Base-by-base conservation (phyloP, 1,139 yeast species). In the Lodderomyces beijingensis region DNA sequence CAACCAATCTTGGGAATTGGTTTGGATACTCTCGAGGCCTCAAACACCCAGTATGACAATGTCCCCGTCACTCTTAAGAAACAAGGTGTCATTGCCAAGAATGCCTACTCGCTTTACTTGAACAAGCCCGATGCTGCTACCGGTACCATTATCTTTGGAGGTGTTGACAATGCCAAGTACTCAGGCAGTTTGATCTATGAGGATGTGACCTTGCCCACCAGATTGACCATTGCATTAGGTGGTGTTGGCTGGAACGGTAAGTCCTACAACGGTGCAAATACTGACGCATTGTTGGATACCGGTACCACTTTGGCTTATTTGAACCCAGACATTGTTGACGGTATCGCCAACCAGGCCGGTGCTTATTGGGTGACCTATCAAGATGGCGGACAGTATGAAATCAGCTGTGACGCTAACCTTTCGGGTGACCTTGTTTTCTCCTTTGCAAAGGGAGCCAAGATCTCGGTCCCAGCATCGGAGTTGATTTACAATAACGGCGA, bases 261-360 rank as follows among this genome's bases (percentile, higher is more conserved):
- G n/a, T 25, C 27, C 4, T 12, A 20, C n/a, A 12, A 15, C 9
- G 19, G 20, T 4, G 12, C 18, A 6, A 16, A 11, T 5, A n/a
- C n/a, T n/a, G 30, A 24, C 4, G 16, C 19, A 24, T 16, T 17
- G 16, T 45, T 54, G 23, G 62, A 56, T 34, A 45, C 58, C 11
- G 61, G 62, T 36, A 43, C 59, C 7, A 57, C 71, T 18, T 50
- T 63, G 27, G 40, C 58, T 16, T 47, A 50, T 41, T 41, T 65
- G 18, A 45, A 61, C 4, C 20, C 38, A 4, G 25, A 27, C 4
- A 38, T 55, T 16, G 46, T 49, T 13, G 24, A 12, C 6, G 13
- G 32, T 15, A 25, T 37, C 21, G 37, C 37, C 22, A 13, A 35
- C 2, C 38, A 38, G 6, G 30, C 64, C 31, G 62, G 47, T 23